phyloP scores from a whole-genome alignment of 163 green algal genomes.

The Scenedesmus sp. region DNA sequence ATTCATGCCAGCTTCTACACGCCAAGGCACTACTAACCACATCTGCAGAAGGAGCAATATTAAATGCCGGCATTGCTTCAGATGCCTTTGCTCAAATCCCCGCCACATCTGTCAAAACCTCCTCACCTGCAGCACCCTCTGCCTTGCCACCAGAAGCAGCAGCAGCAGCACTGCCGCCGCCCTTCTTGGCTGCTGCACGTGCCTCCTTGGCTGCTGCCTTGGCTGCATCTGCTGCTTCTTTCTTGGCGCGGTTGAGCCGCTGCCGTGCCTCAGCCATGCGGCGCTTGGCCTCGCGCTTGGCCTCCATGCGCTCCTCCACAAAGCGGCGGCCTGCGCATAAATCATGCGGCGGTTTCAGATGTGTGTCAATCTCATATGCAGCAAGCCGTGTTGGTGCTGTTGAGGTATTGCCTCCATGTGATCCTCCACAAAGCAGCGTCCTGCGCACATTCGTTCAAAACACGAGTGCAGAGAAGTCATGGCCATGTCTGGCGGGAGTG shows the following conservation, averaged over 20 bases:
- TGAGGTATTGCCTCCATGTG: too few species aligned
- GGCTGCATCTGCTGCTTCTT: constrained; percentile 41
- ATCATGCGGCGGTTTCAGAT: too few species aligned
- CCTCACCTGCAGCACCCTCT: not conserved
- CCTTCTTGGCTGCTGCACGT: not conserved
- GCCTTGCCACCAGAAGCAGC: constrained; percentile 7
- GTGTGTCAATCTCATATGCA: too few species aligned
- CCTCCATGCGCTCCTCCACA: constrained; percentile 40
- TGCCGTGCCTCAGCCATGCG: constrained; percentile 1
- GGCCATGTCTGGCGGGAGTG: too few species aligned
- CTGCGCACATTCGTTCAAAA: not conserved
- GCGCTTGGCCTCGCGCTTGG: constrained; percentile 16
- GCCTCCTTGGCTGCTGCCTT: constrained; percentile 42
- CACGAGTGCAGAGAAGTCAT: too few species aligned
- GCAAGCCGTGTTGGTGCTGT: too few species aligned
- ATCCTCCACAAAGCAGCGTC: not conserved
- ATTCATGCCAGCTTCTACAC: too few species aligned
- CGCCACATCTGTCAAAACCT: not conserved
- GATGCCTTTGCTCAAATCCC: not conserved
- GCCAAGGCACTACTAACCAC: too few species aligned
- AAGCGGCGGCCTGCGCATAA: not conserved
- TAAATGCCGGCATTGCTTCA: not conserved
- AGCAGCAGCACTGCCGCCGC: not conserved
- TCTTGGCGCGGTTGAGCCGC: constrained; percentile 38
- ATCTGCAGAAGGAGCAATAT: not conserved